Evolutionary conservation across 768 basidiomycete genomes (phyloP).

Genomic region (Amanita pseudoporphyria): DNA sequence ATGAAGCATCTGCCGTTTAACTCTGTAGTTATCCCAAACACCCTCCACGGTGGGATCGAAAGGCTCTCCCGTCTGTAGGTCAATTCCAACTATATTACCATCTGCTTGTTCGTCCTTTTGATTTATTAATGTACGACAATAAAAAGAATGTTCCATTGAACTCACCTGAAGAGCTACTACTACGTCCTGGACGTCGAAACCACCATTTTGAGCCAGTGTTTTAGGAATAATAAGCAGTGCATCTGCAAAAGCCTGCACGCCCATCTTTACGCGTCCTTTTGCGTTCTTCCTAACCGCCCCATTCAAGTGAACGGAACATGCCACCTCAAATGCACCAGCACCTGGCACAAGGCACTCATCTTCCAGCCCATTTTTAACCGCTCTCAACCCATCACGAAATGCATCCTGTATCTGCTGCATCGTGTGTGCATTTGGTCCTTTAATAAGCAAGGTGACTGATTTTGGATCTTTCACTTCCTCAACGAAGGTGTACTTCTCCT

Average conservation of each 20-base stretch:
- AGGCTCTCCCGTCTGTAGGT: slow-evolving; percentile 89
- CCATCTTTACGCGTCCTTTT: slow-evolving; percentile 94
- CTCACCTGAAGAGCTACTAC: slow-evolving; percentile 82
- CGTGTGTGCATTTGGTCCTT: slow-evolving; percentile 95
- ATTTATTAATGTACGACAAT: background rate
- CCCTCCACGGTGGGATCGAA: slow-evolving; percentile 95
- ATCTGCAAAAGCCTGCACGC: slow-evolving; percentile 95
- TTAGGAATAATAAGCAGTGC: slow-evolving; percentile 93
- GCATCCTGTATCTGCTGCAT: slow-evolving; percentile 96
- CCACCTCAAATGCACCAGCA: slow-evolving; percentile 96
- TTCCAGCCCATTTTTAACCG: slow-evolving; percentile 95
- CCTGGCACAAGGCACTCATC: slow-evolving; percentile 86
- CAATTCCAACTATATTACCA: slow-evolving; percentile 86
- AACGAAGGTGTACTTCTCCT: slow-evolving; percentile 97
- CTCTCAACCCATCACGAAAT: slow-evolving; percentile 91
- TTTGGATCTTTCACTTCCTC: slow-evolving; percentile 95
- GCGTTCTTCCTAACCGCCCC: slow-evolving; percentile 74
- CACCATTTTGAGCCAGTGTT: slow-evolving; percentile 91
- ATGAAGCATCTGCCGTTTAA: slow-evolving; percentile 98
- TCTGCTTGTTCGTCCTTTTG: slow-evolving; percentile 85
- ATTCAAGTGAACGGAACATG: slow-evolving; percentile 78
- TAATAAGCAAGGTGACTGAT: slow-evolving; percentile 92
- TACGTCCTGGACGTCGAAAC: slow-evolving; percentile 93
- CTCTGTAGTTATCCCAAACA: slow-evolving; percentile 98
- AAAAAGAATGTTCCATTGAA: background rate